Base-by-base conservation (phyloP, 2,329 filamentous ascomycete genomes). In the Colletotrichum sp. region DNA sequence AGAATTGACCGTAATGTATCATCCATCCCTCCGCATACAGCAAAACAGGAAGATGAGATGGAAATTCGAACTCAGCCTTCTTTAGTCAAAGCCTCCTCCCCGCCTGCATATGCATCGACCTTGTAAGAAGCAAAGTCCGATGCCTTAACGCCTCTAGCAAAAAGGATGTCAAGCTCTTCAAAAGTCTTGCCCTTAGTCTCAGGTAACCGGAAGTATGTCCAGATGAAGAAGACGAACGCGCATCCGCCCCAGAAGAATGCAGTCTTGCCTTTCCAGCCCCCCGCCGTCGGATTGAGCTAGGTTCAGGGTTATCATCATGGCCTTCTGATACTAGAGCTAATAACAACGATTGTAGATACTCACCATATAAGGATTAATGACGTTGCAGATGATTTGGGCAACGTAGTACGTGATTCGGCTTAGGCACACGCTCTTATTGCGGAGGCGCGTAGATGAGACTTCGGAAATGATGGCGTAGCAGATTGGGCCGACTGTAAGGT, bases 401-500 rank as follows among this genome's bases (percentile, higher is more conserved):
- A 57, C 26, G 24, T 57, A 57, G 1, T 57, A 57, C 7, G 52
- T 28, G 52, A 57, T 57, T 15, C 52, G 24, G 52, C 52, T 28
- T 4, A 57, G 52, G 6, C 52, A 57, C 7, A 57, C 52, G 26
- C 21, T 57, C 52, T 57, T 57, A 2, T 57, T 57, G 24, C 52
- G 52, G 18, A 57, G 52, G 24, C 52, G 52, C 26, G 52, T 57
- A 5, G 52, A 57, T 28, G 52, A 57, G 5, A 57, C 52, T 28
- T 57, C 52, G 7, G 72, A 77, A 26, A 78, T 79, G 55, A 88
- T 82, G 7, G 84, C 82, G 78, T 87, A 88, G 8, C 84, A 83
- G 12, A 87, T 82, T 2, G 87, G 86, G 1, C 87, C 88, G 7
- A 88, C 82, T 1, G 86, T 87, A 63, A 84, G 79, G 78, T 85